phyloP scores from a whole-genome alignment of 495 filamentous ascomycete genomes.

The Tuber umbilicatum region DNA sequence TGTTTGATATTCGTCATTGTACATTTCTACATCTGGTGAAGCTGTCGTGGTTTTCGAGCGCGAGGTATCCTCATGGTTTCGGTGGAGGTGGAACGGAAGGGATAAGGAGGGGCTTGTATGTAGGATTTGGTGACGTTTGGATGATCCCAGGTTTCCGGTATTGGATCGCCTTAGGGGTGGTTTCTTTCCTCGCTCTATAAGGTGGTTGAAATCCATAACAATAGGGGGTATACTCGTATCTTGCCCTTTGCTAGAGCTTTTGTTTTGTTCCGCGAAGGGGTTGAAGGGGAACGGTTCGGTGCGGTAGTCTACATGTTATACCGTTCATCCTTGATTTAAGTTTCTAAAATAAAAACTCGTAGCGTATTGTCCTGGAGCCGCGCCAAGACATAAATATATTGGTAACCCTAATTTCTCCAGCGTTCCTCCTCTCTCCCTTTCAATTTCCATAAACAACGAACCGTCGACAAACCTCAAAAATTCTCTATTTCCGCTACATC shows the following conservation, averaged over 20 bases:
- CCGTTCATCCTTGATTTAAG: background rate
- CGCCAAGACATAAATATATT: background rate
- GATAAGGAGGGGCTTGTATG: slow-evolving; percentile 20
- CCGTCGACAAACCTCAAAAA: background rate
- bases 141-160: slow-evolving; percentile 24
- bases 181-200: slow-evolving; percentile 1
- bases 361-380: background rate
- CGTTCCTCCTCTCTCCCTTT: background rate
- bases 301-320: background rate
- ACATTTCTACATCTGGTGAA: slow-evolving; percentile 11
- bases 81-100: slow-evolving; percentile 18
- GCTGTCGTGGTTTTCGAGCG: slow-evolving; percentile 14
- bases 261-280: background rate
- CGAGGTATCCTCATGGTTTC: slow-evolving; percentile 24
- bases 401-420: background rate
- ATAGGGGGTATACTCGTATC: background rate
- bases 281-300: background rate
- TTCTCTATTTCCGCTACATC: slow-evolving; percentile 39
- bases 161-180: slow-evolving; percentile 28
- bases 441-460: background rate
- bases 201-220: background rate
- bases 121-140: slow-evolving; percentile 22
- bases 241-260: background rate
- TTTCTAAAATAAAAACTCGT: background rate
- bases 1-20: slow-evolving; percentile 21